phyloP scores from a whole-genome alignment of 352 stramenopile genomes.

The Pythium grandisporangium region DNA sequence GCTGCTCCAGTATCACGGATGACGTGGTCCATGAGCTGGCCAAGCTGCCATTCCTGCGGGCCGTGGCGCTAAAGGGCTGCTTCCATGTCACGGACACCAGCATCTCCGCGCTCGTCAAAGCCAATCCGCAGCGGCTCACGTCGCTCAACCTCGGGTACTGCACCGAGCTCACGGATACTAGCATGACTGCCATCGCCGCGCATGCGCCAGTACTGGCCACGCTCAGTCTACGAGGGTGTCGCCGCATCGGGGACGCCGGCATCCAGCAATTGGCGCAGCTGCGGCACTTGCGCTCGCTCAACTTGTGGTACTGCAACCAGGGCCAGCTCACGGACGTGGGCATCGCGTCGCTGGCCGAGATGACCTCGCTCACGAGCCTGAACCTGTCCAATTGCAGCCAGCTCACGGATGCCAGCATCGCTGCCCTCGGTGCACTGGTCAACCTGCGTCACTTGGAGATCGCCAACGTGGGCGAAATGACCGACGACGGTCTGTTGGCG shows the following conservation, averaged over 20 bases:
- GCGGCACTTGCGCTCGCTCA: constrained; percentile 35
- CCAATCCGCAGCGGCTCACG: constrained; percentile 26
- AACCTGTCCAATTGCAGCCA: constrained; percentile 78
- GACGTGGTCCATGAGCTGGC: constrained; percentile 26
- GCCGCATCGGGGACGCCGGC: constrained; percentile 39
- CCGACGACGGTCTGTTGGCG: constrained; percentile 36
- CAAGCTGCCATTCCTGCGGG: constrained; percentile 22
- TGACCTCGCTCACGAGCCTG: constrained; percentile 53
- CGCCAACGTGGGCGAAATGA: constrained; percentile 69
- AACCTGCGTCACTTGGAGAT: constrained; percentile 64
- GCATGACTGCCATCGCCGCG: constrained; percentile 31
- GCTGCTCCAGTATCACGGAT: constrained; percentile 51
- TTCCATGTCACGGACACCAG: constrained; percentile 42
- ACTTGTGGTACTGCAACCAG: constrained; percentile 80
- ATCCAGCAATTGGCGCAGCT: constrained; percentile 33
- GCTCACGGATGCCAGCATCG: constrained; percentile 52
- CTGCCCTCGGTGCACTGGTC: constrained; percentile 30
- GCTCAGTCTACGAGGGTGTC: constrained; percentile 55
- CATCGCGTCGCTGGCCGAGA: constrained; percentile 29
- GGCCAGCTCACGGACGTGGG: constrained; percentile 56
- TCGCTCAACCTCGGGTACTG: constrained; percentile 73
- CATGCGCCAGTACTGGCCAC: constrained; percentile 27
- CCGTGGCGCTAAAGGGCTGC: constrained; percentile 57
- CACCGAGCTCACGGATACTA: constrained; percentile 57
- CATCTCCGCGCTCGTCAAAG: constrained; percentile 11